Conservation (phyloP, 495 filamentous ascomycete genomes). For the Aspergillus taichungensis region DNA sequence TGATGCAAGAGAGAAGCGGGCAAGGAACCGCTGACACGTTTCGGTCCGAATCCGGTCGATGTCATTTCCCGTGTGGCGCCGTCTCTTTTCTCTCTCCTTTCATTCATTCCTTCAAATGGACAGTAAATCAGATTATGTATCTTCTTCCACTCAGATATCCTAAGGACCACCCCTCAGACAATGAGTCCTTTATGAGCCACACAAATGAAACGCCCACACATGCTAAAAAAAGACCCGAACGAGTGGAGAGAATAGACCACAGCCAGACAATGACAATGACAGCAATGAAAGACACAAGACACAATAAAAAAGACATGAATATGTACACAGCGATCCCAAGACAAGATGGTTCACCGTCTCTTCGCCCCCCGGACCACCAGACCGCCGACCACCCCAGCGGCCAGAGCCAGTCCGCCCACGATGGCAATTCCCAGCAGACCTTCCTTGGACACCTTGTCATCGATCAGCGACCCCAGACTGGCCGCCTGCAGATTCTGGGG, state of each 20-base stretch:
- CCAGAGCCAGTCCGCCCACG: constrained; percentile 84
- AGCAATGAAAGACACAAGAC: constrained; percentile 1
- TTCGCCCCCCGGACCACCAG: constrained; percentile 64
- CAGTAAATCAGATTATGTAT: no score
- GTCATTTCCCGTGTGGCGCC: no score
- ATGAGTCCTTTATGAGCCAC: no score
- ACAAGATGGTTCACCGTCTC: constrained; percentile 35
- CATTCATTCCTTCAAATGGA: no score
- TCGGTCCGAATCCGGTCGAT: no score
- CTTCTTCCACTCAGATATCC: no score
- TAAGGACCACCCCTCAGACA: no score
- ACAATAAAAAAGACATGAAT: constrained; percentile 3
- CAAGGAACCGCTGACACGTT: no score
- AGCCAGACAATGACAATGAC: not conserved
- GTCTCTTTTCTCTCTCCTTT: no score
- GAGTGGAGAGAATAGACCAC: not conserved
- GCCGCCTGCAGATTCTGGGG: constrained; percentile 80
- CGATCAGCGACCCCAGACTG: constrained; percentile 76
- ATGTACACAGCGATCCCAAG: constrained; percentile 11
- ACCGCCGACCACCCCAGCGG: constrained; percentile 85
- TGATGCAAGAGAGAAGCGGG: not conserved
- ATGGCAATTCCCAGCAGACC: constrained; percentile 95
- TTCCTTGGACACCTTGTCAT: constrained; percentile 93
- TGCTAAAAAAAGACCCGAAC: constrained; percentile 1
- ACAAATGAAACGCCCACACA: constrained; percentile 3